phyloP scores from a whole-genome alignment of 2,329 filamentous ascomycete species.

The Alternaria arbusti region DNA sequence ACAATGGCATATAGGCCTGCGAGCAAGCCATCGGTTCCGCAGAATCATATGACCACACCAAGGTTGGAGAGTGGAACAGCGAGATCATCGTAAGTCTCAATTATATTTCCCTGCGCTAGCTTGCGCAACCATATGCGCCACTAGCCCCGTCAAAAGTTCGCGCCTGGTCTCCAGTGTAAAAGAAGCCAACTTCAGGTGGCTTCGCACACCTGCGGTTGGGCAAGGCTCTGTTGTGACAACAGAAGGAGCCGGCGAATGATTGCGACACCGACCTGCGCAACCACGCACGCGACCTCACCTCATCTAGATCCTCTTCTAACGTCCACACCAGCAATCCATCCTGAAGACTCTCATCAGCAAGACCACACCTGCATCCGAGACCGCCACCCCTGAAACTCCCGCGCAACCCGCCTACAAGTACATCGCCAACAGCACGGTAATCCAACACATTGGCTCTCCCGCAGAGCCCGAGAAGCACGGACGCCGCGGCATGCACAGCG shows the following conservation, averaged over 20 bases:
- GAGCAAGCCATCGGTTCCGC: slow-evolving; percentile 74
- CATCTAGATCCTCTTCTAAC: slow-evolving; percentile 42
- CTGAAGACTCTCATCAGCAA: slow-evolving; percentile 80
- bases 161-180: background rate
- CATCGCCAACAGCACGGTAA: slow-evolving; percentile 97
- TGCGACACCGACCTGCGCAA: background rate
- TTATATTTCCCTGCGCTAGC: background rate
- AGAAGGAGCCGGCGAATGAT: background rate
- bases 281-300: slow-evolving; percentile 8
- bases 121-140: background rate
- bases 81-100: slow-evolving; percentile 77
- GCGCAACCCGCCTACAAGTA: slow-evolving; percentile 80
- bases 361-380: slow-evolving; percentile 63
- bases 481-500: slow-evolving; percentile 87
- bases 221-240: background rate
- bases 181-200: background rate
- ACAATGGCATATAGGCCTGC: slow-evolving; percentile 69
- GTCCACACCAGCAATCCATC: slow-evolving; percentile 70
- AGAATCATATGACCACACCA: slow-evolving; percentile 84
- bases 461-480: slow-evolving; percentile 68
- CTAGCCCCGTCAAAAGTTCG: background rate
- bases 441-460: slow-evolving; percentile 74
- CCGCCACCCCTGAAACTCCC: slow-evolving; percentile 8
- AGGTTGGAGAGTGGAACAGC: slow-evolving; percentile 88
- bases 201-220: background rate